These are phyloP conservation scores for Paecilomyces sp. DNA, from an alignment of 2,329 filamentous ascomycete species.

Conservation along the genomic window DNA sequence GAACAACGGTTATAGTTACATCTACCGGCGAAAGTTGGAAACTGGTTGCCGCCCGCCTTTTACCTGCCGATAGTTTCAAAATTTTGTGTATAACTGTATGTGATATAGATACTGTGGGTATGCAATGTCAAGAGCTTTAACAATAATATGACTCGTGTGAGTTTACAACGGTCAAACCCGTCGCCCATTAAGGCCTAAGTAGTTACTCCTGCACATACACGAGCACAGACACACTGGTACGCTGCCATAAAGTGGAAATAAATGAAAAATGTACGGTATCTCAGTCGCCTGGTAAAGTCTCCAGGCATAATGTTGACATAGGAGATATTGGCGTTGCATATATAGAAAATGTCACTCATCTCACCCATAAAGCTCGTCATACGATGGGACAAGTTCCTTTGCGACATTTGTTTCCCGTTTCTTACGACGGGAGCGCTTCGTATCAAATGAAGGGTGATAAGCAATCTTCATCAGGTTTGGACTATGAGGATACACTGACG, in stretches of 20 bases:
- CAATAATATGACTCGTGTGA: not conserved
- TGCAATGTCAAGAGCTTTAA: not conserved
- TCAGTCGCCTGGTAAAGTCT: not conserved
- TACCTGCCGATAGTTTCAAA: too few species aligned
- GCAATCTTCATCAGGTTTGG: slow-evolving; percentile 5
- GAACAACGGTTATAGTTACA: too few species aligned
- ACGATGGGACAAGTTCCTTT: slow-evolving; percentile 29
- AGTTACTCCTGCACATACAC: not conserved
- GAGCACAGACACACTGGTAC: not conserved
- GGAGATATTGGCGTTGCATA: too few species aligned
- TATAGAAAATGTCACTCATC: not conserved
- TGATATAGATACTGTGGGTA: too few species aligned
- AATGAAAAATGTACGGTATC: not conserved
- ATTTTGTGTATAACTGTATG: too few species aligned
- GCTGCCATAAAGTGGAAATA: not conserved
- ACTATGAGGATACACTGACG: not conserved
- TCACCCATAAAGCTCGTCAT: slow-evolving; percentile 33
- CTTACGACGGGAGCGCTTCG: slow-evolving; percentile 14
- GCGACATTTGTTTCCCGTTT: slow-evolving; percentile 12
- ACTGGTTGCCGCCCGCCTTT: too few species aligned
- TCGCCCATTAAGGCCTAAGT: not conserved
- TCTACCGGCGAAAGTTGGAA: too few species aligned
- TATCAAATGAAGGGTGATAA: slow-evolving; percentile 8
- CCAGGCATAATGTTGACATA: too few species aligned
- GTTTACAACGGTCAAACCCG: not conserved